phyloP scores from a whole-genome alignment of 1,139 yeast species.

The Barnettozyma hawaiiensis region DNA sequence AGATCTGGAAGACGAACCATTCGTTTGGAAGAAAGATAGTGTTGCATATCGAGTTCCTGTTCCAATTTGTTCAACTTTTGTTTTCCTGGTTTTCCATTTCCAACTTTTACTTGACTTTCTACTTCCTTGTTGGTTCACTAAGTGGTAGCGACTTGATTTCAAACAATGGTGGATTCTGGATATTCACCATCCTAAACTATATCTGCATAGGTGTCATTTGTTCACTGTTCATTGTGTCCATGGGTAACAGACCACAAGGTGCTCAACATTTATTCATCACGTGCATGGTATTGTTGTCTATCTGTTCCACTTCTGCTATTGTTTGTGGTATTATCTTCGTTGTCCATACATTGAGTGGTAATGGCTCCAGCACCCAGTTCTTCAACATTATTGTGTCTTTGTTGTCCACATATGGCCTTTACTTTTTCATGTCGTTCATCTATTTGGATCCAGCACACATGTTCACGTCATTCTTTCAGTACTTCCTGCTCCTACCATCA shows the following conservation, averaged over 20 bases:
- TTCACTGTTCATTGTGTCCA: constrained; percentile 81
- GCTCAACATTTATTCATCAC: constrained; percentile 69
- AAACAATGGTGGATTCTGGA: constrained; percentile 66
- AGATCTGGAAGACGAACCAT: constrained; percentile 86
- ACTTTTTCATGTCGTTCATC: constrained; percentile 68
- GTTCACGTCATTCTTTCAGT: constrained; percentile 75
- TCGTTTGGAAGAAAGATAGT: constrained; percentile 68
- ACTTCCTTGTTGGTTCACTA: constrained; percentile 87
- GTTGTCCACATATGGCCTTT: constrained; percentile 88
- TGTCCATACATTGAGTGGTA: constrained; percentile 41
- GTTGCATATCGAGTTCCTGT: constrained; percentile 76
- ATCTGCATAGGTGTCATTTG: constrained; percentile 74
- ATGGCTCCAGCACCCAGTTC: constrained; percentile 42
- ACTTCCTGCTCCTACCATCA: constrained; percentile 83
- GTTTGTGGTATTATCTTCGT: constrained; percentile 82
- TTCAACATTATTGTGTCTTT: constrained; percentile 80
- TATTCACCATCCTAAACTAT: constrained; percentile 81
- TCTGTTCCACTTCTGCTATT: constrained; percentile 79
- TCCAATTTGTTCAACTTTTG: constrained; percentile 68
- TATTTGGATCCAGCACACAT: constrained; percentile 96
- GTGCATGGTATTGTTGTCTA: constrained; percentile 63
- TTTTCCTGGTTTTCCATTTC: constrained; percentile 89
- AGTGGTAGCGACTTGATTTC: constrained; percentile 48
- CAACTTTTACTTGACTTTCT: constrained; percentile 85
- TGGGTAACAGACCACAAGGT: constrained; percentile 95